A percentile compares a stretch with the other conserved stretches of the same genome.
These are phyloP conservation scores for Zygosaccharomyces siamensis DNA, from an alignment of 805 yeast species.

Conservation along the genomic window DNA sequence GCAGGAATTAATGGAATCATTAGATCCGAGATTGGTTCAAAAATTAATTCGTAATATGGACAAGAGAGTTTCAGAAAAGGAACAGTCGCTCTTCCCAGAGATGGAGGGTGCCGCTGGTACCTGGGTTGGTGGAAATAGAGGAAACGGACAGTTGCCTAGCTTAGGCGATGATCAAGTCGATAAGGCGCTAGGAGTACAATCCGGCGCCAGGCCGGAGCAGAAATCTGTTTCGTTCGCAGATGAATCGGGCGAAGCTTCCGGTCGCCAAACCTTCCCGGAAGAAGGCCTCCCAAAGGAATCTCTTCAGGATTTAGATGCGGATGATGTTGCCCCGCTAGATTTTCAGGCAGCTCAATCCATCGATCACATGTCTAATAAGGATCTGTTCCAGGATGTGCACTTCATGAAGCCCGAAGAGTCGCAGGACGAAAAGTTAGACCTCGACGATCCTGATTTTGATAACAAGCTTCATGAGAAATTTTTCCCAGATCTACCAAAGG, in stretches of 20 bases:
- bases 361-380: slow-evolving; percentile 42
- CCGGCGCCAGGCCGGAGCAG: neutral
- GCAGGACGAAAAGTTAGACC: slow-evolving; percentile 40
- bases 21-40: slow-evolving; percentile 66
- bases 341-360: slow-evolving; percentile 45
- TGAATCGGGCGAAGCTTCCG: no score
- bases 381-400: slow-evolving; percentile 49
- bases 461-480: slow-evolving; percentile 76
- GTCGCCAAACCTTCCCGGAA: no score
- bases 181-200: slow-evolving; percentile 24
- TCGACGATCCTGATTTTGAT: slow-evolving; percentile 73
- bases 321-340: slow-evolving; percentile 48
- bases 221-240: neutral
- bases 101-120: slow-evolving; percentile 36
- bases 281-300: no score
- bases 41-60: slow-evolving; percentile 54
- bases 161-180: slow-evolving; percentile 30
- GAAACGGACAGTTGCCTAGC: slow-evolving; percentile 21
- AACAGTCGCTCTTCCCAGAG: slow-evolving; percentile 37
- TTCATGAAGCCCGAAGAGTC: slow-evolving; percentile 51
- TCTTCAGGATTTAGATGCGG: slow-evolving; percentile 40
- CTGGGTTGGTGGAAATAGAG: slow-evolving; percentile 34
- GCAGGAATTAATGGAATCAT: slow-evolving; percentile 56
- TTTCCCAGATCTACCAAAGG: slow-evolving; percentile 85
- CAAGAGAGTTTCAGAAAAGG: slow-evolving; percentile 43